Evolutionary conservation across 2,329 filamentous ascomycete genomes (phyloP).

Genomic region (Claviceps sp.): DNA sequence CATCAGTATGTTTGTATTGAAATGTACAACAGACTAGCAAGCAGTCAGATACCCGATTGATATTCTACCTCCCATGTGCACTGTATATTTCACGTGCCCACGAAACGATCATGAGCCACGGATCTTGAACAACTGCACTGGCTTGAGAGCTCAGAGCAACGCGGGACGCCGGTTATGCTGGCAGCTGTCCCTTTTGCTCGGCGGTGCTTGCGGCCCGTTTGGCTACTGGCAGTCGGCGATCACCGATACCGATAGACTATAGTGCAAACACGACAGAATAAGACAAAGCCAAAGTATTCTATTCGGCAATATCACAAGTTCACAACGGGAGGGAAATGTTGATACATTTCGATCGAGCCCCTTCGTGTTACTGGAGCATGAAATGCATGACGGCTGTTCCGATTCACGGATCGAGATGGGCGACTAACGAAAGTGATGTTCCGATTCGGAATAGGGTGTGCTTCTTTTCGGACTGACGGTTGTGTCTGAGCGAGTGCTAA

Average conservation of each 20-base stretch:
- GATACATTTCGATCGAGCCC: background rate
- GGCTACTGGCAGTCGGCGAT: too few relatives aligned
- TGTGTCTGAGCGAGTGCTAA: background rate
- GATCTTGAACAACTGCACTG: background rate
- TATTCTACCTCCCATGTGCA: background rate
- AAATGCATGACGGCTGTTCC: background rate
- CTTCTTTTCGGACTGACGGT: background rate
- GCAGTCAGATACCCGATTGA: background rate
- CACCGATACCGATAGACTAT: too few relatives aligned
- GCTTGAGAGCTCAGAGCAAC: background rate
- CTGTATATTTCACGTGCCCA: background rate
- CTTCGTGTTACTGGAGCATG: background rate
- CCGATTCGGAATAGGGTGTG: background rate
- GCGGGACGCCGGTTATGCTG: background rate
- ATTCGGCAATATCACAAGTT: background rate
- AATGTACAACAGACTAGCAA: background rate
- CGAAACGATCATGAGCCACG: background rate
- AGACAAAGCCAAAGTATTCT: background rate
- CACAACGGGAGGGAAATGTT: background rate
- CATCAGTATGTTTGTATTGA: background rate
- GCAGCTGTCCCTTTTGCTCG: too few relatives aligned
- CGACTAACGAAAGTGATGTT: background rate
- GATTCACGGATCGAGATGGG: background rate
- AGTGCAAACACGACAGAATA: background rate
- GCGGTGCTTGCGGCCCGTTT: too few relatives aligned